A percentile compares a stretch with the other conserved stretches of the same genome.
Evolutionary conservation across 352 stramenopile genomes (phyloP).

Genomic region (Blastocystis sp.): DNA sequence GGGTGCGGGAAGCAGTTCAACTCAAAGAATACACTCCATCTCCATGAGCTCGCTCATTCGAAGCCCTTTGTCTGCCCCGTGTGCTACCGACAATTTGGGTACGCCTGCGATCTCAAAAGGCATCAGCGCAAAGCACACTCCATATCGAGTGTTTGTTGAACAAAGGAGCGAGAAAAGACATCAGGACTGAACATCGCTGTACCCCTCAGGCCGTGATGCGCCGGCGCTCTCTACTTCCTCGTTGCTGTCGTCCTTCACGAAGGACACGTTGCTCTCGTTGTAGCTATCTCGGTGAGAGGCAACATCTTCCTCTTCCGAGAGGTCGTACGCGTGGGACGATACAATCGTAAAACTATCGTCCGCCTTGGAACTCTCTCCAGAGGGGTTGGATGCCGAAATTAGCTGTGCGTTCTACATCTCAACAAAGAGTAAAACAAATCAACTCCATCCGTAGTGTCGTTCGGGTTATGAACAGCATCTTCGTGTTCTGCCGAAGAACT

Average conservation of each 20-base stretch:
- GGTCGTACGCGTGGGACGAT: constrained; percentile 62
- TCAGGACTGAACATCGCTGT: constrained; percentile 17
- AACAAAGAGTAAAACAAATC: neutral
- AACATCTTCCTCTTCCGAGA: constrained; percentile 57
- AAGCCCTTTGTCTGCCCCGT: constrained; percentile 58
- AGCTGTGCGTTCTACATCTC: neutral
- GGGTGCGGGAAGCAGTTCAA: constrained; percentile 53
- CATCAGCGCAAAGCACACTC: constrained; percentile 43
- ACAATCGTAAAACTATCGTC: constrained; percentile 48
- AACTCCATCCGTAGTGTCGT: neutral
- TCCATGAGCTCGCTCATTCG: constrained; percentile 58
- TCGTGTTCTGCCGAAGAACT: neutral
- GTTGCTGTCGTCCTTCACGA: constrained; percentile 37
- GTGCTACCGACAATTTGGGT: constrained; percentile 52
- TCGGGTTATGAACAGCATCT: neutral
- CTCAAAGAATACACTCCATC: constrained; percentile 51
- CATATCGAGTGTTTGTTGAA: constrained; percentile 1
- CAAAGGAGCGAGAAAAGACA: constrained; percentile 12
- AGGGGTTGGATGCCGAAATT: neutral
- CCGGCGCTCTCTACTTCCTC: neutral
- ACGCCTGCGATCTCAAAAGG: constrained; percentile 57
- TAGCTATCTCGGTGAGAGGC: constrained; percentile 14
- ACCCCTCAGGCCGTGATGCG: neutral
- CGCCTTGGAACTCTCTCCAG: neutral
- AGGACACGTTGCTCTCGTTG: constrained; percentile 38